These are phyloP conservation scores for Trichophaea hybrida DNA, from an alignment of 2,329 filamentous ascomycete species.

Conservation along the genomic window DNA sequence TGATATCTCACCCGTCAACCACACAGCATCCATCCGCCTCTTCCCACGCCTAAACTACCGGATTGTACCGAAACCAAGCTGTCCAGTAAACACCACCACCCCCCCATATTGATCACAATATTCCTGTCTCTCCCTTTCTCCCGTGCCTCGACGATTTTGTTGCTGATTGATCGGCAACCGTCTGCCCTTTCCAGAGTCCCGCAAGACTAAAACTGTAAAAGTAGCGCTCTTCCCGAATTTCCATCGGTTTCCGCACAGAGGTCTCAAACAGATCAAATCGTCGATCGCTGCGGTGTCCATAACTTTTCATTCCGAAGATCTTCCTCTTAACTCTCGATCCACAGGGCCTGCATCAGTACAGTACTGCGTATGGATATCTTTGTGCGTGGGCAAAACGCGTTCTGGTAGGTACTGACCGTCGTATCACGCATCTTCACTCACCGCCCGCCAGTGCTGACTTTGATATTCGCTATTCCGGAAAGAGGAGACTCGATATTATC, in stretches of 20 bases:
- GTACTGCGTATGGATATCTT: slow-evolving; percentile 6
- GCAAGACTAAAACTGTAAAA: slow-evolving; percentile 1
- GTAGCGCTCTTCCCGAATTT: slow-evolving; percentile 6
- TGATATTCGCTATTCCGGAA: slow-evolving; percentile 3
- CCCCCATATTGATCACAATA: neutral
- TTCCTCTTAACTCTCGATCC: slow-evolving; percentile 23
- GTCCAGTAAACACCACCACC: slow-evolving; percentile 1
- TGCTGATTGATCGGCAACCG: slow-evolving; percentile 4
- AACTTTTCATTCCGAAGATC: slow-evolving; percentile 20
- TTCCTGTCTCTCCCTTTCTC: neutral
- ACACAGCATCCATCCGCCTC: neutral
- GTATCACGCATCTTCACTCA: slow-evolving; percentile 1
- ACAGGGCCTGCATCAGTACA: slow-evolving; percentile 16
- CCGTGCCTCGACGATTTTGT: neutral
- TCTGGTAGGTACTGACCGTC: slow-evolving; percentile 1
- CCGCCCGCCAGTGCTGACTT: neutral
- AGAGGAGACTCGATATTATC: neutral
- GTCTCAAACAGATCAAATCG: slow-evolving; percentile 5
- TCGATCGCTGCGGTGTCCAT: slow-evolving; percentile 6
- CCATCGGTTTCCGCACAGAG: slow-evolving; percentile 14
- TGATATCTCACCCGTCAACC: neutral
- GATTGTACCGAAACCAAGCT: slow-evolving; percentile 1
- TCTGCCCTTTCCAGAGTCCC: slow-evolving; percentile 2
- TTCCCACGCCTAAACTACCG: neutral
- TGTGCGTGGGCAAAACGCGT: slow-evolving; percentile 15